phyloP scores from a whole-genome alignment of 306 rosid species.

The Corylus heterophylla region DNA sequence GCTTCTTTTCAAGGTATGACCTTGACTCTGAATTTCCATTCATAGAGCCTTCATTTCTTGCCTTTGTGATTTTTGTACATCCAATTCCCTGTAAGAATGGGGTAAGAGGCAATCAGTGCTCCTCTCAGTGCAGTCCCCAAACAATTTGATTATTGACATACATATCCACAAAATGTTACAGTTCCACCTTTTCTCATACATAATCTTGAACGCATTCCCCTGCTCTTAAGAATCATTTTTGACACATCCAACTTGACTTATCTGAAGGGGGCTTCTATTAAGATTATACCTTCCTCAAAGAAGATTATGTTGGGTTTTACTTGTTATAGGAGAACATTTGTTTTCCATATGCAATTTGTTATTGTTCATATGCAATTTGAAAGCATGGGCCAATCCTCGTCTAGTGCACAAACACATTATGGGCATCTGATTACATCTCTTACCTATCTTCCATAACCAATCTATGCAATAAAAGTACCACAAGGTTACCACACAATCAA shows the following conservation, averaged over 20 bases:
- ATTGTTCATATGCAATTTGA: background rate
- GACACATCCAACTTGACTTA: background rate
- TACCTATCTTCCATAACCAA: background rate
- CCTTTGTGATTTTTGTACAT: conserved; percentile 86
- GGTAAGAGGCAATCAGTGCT: conserved; percentile 25
- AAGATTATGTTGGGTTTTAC: background rate
- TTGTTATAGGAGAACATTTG: background rate
- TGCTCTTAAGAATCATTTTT: background rate
- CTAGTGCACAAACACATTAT: background rate
- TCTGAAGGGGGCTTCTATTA: background rate
- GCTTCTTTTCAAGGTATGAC: conserved; percentile 92
- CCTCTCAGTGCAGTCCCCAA: conserved; percentile 15
- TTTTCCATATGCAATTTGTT: background rate
- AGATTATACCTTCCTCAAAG: background rate
- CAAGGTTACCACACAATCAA: background rate
- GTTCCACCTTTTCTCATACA: conserved; percentile 10
- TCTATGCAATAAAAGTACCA: background rate
- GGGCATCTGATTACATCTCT: background rate
- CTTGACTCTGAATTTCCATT: conserved; percentile 80
- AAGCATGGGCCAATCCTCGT: background rate
- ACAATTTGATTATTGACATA: background rate
- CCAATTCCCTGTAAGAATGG: conserved; percentile 78
- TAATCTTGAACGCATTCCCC: background rate
- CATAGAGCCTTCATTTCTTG: conserved; percentile 65
- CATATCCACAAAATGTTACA: background rate